A percentile compares a stretch with the other conserved stretches of the same genome.
Conservation (phyloP, 2,329 filamentous ascomycete genomes). For the Colletotrichum viniferum region DNA sequence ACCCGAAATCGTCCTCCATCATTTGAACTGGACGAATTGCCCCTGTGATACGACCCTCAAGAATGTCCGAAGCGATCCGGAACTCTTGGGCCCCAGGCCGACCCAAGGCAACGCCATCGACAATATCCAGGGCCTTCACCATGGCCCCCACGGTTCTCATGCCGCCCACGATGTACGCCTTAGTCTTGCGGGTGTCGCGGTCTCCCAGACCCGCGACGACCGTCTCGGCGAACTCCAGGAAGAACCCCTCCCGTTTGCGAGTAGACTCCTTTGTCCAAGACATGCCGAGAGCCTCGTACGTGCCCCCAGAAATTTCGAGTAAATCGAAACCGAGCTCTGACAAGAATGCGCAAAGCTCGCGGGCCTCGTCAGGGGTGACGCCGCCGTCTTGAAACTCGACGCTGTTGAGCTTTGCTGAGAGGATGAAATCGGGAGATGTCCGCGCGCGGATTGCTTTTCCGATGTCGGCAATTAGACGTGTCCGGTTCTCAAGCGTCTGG, state of each 20-base stretch:
- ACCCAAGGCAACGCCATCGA: constrained; percentile 65
- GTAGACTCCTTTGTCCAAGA: constrained; percentile 57
- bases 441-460: constrained; percentile 34
- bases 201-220: constrained; percentile 43
- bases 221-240: constrained; percentile 62
- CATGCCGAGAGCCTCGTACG: constrained; percentile 59
- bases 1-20: background rate
- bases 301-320: constrained; percentile 65
- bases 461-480: constrained; percentile 50
- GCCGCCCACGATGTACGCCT: constrained; percentile 63
- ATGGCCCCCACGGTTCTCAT: constrained; percentile 60
- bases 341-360: constrained; percentile 48
- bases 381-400: constrained; percentile 60
- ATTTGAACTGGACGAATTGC: background rate
- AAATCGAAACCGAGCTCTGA: constrained; percentile 57
- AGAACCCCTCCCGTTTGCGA: constrained; percentile 61
- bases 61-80: background rate
- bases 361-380: constrained; percentile 54
- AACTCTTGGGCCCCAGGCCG: constrained; percentile 36
- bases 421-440: constrained; percentile 38
- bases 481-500: constrained; percentile 44
- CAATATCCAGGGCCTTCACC: constrained; percentile 57
- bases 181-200: constrained; percentile 40
- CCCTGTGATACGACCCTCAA: background rate
- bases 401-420: constrained; percentile 63